phyloP scores from a whole-genome alignment of 805 yeast genomes.

The Suhomyces vadensis region DNA sequence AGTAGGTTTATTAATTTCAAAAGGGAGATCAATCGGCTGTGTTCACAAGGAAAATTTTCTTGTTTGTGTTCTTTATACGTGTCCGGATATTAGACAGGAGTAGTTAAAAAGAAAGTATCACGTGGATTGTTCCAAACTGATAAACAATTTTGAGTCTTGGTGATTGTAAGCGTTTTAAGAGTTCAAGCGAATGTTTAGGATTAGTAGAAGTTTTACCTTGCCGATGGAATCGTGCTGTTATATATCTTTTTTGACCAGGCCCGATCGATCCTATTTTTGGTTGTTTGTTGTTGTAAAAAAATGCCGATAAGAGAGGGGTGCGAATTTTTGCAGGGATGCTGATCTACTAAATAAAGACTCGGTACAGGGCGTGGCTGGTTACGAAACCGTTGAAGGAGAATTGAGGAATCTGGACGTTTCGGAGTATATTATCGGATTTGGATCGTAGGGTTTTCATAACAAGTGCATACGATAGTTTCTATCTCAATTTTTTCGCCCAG shows the following conservation, averaged over 20 bases:
- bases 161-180: not conserved
- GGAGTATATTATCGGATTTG: not conserved
- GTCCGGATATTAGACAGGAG: slow-evolving; percentile 2
- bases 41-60: slow-evolving; percentile 1
- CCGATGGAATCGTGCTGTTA: not conserved
- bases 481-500: too few relatives aligned
- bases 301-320: slow-evolving; percentile 6
- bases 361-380: not conserved
- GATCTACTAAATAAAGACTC: not conserved
- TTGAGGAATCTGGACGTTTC: not conserved
- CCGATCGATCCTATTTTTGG: slow-evolving; percentile 6
- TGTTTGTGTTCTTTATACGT: slow-evolving; percentile 2
- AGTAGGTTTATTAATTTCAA: slow-evolving; percentile 1
- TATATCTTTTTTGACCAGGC: not conserved
- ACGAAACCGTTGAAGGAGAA: not conserved
- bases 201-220: not conserved
- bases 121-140: slow-evolving; percentile 10
- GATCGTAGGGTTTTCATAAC: too few relatives aligned
- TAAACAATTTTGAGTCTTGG: too few relatives aligned
- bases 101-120: not conserved
- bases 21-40: not conserved
- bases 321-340: slow-evolving; percentile 1
- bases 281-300: slow-evolving; percentile 5
- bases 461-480: not conserved
- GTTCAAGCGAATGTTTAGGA: not conserved